phyloP scores from a whole-genome alignment of 2,329 filamentous ascomycete genomes.

The Pezicula radicicola region DNA sequence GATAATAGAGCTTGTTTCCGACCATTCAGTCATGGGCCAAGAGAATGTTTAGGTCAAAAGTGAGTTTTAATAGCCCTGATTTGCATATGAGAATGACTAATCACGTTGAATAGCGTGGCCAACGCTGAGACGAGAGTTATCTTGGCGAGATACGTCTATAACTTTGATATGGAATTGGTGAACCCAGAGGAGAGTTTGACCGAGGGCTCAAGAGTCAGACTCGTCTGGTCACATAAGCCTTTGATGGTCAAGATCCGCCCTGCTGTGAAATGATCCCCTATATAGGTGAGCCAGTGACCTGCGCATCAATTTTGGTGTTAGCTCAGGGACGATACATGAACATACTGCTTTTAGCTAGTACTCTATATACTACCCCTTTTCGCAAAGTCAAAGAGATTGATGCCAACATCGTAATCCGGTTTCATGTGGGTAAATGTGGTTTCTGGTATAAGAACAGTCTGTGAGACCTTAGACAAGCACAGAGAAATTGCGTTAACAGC shows the following conservation, averaged over 20 bases:
- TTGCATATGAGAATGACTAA: not conserved
- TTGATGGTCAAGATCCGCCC: constrained; percentile 1
- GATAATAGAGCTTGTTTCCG: constrained; percentile 1
- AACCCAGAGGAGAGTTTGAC: not conserved
- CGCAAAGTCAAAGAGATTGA: too few relatives aligned
- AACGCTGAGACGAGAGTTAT: constrained; percentile 7
- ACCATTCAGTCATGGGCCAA: constrained; percentile 2
- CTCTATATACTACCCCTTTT: too few relatives aligned
- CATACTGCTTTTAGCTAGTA: too few relatives aligned
- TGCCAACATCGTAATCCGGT: too few relatives aligned
- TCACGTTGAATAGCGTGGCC: constrained; percentile 1
- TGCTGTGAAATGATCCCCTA: not conserved
- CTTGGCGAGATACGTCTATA: constrained; percentile 5
- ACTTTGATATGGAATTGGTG: constrained; percentile 6
- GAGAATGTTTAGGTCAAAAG: constrained; percentile 6
- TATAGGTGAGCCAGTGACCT: not conserved
- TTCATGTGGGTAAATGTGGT: too few relatives aligned
- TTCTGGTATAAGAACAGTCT: too few relatives aligned
- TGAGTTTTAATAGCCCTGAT: not conserved
- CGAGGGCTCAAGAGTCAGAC: not conserved
- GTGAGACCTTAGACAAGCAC: too few relatives aligned
- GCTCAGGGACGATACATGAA: too few relatives aligned
- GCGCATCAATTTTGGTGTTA: not conserved
- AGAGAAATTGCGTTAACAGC: too few relatives aligned
- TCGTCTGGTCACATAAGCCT: constrained; percentile 6